Evolutionary conservation across 176 grass and related monocot genomes (phyloP), one percentile per base, ranked within the genome.

Genomic region (Thalia dealbata): DNA sequence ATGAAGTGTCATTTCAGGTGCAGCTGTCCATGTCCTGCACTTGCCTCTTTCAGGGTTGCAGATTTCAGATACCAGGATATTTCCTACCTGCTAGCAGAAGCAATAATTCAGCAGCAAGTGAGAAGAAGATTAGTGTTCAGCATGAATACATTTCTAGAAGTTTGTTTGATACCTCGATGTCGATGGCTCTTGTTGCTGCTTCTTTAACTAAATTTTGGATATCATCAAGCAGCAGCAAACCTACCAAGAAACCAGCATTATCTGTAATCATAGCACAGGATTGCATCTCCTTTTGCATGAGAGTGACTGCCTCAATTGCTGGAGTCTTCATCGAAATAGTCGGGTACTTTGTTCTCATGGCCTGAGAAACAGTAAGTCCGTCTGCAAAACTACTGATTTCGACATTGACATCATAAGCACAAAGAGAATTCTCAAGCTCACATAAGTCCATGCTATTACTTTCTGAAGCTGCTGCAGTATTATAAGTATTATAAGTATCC

Each of bases 391-490:
- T 67, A 67, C 30, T 76, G 43, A 71, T 26, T 56, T 76, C 80
- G 14, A 50, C 62, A 61, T 51, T 78, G 62, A 46, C 54, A 62
- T 92, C 89, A 73, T 88, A 92, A 22, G 90, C 78, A 78, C 89
- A 88, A 38, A 92, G 82, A 26, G 82, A 92, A 62, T 79, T 96
- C 86, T 96, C 93, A 58, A 92, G 73, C 81, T 80, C 76, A 59
- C 87, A 96, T 25, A 90, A 73, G 32, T 88, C 84, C 32, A 69
- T 65, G n/a, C 66, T 56, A 71, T 69, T 63, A 75, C 63, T 75
- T 82, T 79, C 70, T 46, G 59, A 38, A 24, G 76, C 79, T 61
- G 67, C 30, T 56, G 62, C 72, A 46, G 67, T 24, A 61, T 70
- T 14, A 61, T 69, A n/a, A 46, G 67, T 24, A 61, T 70, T 14